A percentile compares a stretch with the other conserved stretches of the same genome.
These are phyloP conservation scores for Coemansia sp. DNA, from an alignment of 192 early-diverging fungal species.

Conservation along the genomic window DNA sequence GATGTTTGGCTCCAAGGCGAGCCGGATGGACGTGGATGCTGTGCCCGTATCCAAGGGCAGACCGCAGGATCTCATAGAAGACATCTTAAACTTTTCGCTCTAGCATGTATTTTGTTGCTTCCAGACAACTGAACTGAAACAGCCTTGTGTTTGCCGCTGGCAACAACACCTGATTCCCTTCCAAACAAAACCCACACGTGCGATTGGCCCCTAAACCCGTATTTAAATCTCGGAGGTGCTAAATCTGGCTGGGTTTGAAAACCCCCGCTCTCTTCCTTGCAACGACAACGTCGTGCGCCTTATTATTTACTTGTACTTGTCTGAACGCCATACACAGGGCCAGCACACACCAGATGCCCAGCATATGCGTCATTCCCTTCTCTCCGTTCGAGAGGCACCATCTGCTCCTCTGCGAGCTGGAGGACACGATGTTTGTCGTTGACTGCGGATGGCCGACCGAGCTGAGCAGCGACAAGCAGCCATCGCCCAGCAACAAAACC, in stretches of 20 bases:
- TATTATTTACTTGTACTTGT: neutral
- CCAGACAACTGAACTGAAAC: too few relatives aligned
- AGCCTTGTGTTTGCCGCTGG: too few relatives aligned
- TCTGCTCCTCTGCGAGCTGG: conserved; percentile 49
- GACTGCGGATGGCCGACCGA: conserved; percentile 50
- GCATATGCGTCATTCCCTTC: conserved; percentile 44
- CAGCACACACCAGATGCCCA: conserved; percentile 30
- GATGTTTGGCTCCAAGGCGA: neutral
- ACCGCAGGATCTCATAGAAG: conserved; percentile 31
- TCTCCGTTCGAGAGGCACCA: conserved; percentile 48
- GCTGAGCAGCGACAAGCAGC: neutral
- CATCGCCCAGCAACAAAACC: conserved; percentile 10
- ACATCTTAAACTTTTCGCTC: conserved; percentile 24
- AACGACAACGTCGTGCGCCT: neutral
- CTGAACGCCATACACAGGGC: neutral
- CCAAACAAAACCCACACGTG: neutral
- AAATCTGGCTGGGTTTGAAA: neutral
- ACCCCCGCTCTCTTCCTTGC: neutral
- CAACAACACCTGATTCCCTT: neutral
- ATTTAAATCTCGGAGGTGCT: neutral
- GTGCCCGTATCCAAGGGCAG: neutral
- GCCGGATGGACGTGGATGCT: neutral
- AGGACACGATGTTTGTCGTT: conserved; percentile 52
- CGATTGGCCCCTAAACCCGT: neutral
- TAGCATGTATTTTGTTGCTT: too few relatives aligned